Conservation (phyloP, 495 filamentous ascomycete genomes). For the Podospora anserina region DNA sequence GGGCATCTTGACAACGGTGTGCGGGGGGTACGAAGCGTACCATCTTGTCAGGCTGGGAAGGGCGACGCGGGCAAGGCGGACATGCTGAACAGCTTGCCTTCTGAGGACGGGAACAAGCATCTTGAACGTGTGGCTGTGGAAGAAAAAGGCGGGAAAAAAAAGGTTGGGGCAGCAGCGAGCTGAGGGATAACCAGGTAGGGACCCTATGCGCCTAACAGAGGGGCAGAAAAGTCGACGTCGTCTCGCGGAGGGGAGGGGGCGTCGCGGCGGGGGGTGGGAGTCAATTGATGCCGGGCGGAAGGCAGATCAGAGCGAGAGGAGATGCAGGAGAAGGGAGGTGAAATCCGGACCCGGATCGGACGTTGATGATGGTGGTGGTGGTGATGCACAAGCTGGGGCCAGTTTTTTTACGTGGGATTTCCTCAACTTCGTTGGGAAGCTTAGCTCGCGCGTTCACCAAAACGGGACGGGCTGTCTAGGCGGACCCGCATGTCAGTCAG, state of each 20-base stretch:
- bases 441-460: slow-evolving; percentile 28
- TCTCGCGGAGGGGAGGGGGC: not conserved
- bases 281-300: slow-evolving; percentile 27
- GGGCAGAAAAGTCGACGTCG: slow-evolving; percentile 1
- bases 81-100: slow-evolving; percentile 52
- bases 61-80: slow-evolving; percentile 39
- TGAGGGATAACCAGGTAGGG: slow-evolving; percentile 24
- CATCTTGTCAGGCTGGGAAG: slow-evolving; percentile 53
- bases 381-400: slow-evolving; percentile 24
- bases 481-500: slow-evolving; percentile 15
- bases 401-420: slow-evolving; percentile 34
- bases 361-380: slow-evolving; percentile 16
- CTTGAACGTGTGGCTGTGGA: slow-evolving; percentile 27
- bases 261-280: not conserved
- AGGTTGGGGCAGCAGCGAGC: slow-evolving; percentile 24
- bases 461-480: slow-evolving; percentile 23
- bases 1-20: slow-evolving; percentile 96
- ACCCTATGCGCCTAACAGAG: slow-evolving; percentile 23
- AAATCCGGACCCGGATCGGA: slow-evolving; percentile 26
- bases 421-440: slow-evolving; percentile 31
- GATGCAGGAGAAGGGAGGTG: slow-evolving; percentile 12
- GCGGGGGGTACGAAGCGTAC: slow-evolving; percentile 75
- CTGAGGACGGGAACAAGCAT: slow-evolving; percentile 55
- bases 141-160: slow-evolving; percentile 8
- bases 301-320: not conserved